These are phyloP conservation scores for Dactylonectria macrodidyma DNA, from an alignment of 2,329 filamentous ascomycete species.

Conservation along the genomic window DNA sequence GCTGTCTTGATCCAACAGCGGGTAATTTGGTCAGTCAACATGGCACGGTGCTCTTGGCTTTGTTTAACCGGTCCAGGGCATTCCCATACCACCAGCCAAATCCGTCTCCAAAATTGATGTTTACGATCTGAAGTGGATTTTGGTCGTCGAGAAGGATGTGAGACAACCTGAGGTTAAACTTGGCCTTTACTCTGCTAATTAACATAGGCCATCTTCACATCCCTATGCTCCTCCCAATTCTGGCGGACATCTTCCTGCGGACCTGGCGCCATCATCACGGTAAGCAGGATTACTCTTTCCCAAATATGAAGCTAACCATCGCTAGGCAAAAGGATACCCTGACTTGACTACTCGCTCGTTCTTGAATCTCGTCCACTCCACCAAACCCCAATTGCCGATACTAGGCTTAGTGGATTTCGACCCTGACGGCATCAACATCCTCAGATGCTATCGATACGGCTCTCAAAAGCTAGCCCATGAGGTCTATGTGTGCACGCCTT, in stretches of 20 bases:
- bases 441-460: constrained; percentile 81
- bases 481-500: constrained; percentile 62
- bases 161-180: constrained; percentile 13
- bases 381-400: constrained; percentile 68
- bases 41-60: not conserved
- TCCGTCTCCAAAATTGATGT: constrained; percentile 67
- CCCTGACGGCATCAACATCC: constrained; percentile 81
- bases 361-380: constrained; percentile 66
- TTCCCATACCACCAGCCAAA: constrained; percentile 70
- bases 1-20: constrained; percentile 50
- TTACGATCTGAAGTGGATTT: constrained; percentile 70
- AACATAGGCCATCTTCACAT: constrained; percentile 80
- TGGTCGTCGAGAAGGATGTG: constrained; percentile 87
- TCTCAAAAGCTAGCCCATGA: constrained; percentile 76
- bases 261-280: constrained; percentile 78
- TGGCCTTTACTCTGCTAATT: constrained; percentile 35
- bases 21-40: constrained; percentile 48
- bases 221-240: constrained; percentile 71
- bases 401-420: constrained; percentile 81
- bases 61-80: constrained; percentile 62
- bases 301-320: constrained; percentile 1
- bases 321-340: constrained; percentile 85
- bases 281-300: constrained; percentile 49
- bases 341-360: constrained; percentile 80
- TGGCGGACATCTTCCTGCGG: constrained; percentile 65